A percentile compares a stretch with the other conserved stretches of the same genome.
These are phyloP conservation scores for Aspergillus fumigatiaffinis DNA, from an alignment of 2,329 filamentous ascomycete genomes.

Conservation along the genomic window DNA sequence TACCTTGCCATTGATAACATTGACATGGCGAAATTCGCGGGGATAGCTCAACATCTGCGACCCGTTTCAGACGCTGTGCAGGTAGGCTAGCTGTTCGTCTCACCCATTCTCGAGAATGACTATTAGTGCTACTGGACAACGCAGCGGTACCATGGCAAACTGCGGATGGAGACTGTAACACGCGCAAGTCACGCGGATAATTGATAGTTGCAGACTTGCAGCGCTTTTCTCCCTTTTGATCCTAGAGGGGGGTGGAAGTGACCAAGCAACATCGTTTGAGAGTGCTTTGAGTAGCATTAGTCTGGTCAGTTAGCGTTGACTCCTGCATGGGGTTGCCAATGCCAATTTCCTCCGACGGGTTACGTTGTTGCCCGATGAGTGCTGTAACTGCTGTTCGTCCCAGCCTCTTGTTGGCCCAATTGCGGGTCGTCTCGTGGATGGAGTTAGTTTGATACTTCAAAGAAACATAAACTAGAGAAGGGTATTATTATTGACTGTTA, in stretches of 20 bases:
- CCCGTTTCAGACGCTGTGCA: neutral
- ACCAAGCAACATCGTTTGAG: neutral
- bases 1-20: neutral
- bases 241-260: neutral
- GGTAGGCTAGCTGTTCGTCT: neutral
- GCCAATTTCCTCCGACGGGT: neutral
- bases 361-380: slow-evolving; percentile 8
- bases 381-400: slow-evolving; percentile 10
- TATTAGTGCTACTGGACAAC: neutral
- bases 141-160: neutral
- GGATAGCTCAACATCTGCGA: neutral
- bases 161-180: neutral
- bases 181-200: neutral
- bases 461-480: neutral
- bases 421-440: slow-evolving; percentile 8
- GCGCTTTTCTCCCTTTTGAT: neutral
- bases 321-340: neutral
- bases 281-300: neutral
- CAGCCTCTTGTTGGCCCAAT: slow-evolving; percentile 22
- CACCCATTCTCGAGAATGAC: neutral
- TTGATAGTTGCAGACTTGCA: neutral
- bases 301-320: neutral
- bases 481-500: neutral
- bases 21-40: no score
- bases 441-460: neutral